These are phyloP conservation scores for Trichosporon ovoides DNA, from an alignment of 1,284 basidiomycete species.

Conservation along the genomic window DNA sequence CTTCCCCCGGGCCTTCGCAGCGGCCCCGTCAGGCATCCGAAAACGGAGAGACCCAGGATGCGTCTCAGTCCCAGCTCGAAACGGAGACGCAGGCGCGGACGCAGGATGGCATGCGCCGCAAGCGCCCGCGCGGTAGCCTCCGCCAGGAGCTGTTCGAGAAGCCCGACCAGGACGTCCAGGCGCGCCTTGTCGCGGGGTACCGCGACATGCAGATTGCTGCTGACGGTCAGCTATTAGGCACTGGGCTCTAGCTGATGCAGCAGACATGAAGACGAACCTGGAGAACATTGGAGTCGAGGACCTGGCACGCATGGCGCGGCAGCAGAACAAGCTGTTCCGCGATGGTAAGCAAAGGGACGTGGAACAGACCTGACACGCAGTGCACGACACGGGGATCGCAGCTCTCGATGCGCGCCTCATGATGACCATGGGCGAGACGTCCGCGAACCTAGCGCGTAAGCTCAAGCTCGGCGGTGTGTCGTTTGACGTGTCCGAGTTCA, in stretches of 20 bases:
- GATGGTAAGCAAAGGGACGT: constrained; percentile 21
- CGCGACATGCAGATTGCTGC: constrained; percentile 29
- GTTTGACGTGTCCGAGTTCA: constrained; percentile 51
- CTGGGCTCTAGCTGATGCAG: constrained; percentile 2
- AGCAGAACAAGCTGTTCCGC: constrained; percentile 24
- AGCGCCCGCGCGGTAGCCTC: constrained; percentile 2
- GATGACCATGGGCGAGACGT: constrained; percentile 29
- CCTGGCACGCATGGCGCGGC: constrained; percentile 19
- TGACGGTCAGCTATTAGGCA: constrained; percentile 25
- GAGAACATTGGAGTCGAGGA: constrained; percentile 27
- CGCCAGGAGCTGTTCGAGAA: constrained; percentile 30
- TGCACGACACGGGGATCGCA: constrained; percentile 34
- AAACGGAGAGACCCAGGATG: not conserved
- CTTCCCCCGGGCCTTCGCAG: constrained; percentile 9
- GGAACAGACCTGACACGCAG: constrained; percentile 15
- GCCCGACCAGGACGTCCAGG: constrained; percentile 26
- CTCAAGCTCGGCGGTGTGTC: constrained; percentile 45
- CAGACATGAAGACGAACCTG: constrained; percentile 33
- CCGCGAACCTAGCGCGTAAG: constrained; percentile 35
- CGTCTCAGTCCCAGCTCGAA: not conserved
- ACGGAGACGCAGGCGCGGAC: not conserved
- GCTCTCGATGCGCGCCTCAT: constrained; percentile 37
- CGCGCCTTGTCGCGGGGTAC: constrained; percentile 22
- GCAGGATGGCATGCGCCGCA: not conserved
- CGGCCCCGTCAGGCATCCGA: not conserved